Conservation (phyloP, 2,329 filamentous ascomycete species). For the Westerdykella aurantiaca region DNA sequence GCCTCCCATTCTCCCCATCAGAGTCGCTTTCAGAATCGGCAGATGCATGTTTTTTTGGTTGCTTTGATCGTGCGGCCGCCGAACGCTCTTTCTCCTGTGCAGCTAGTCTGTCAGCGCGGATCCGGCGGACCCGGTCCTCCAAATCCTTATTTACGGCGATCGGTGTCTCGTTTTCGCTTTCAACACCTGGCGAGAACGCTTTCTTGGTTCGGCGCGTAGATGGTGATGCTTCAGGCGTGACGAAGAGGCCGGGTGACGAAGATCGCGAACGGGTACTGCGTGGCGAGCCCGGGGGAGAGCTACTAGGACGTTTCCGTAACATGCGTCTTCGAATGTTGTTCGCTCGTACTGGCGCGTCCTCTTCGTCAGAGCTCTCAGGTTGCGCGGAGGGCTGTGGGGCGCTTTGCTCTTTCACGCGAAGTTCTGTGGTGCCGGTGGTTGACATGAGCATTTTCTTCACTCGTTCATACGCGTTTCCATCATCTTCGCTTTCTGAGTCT, state of each 20-base stretch:
- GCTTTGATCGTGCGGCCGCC: slow-evolving; percentile 36
- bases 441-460: slow-evolving; percentile 43
- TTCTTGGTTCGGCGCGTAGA: slow-evolving; percentile 26
- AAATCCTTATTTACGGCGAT: slow-evolving; percentile 55
- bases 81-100: slow-evolving; percentile 53
- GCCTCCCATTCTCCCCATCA: slow-evolving; percentile 48
- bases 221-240: slow-evolving; percentile 44
- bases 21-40: slow-evolving; percentile 41
- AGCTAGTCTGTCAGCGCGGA: slow-evolving; percentile 64
- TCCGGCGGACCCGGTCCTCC: slow-evolving; percentile 65
- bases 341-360: slow-evolving; percentile 22
- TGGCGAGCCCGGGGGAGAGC: slow-evolving; percentile 14
- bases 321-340: slow-evolving; percentile 11
- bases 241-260: slow-evolving; percentile 52
- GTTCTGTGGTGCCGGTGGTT: slow-evolving; percentile 12
- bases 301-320: slow-evolving; percentile 8
- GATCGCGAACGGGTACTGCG: slow-evolving; percentile 24
- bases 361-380: slow-evolving; percentile 20
- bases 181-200: slow-evolving; percentile 30
- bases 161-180: slow-evolving; percentile 41
- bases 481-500: slow-evolving; percentile 19
- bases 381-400: background rate
- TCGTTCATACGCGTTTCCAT: slow-evolving; percentile 36
- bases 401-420: slow-evolving; percentile 4
- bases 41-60: slow-evolving; percentile 16